phyloP scores from a whole-genome alignment of 2,329 filamentous ascomycete genomes.

The Aureobasidium sp. region DNA sequence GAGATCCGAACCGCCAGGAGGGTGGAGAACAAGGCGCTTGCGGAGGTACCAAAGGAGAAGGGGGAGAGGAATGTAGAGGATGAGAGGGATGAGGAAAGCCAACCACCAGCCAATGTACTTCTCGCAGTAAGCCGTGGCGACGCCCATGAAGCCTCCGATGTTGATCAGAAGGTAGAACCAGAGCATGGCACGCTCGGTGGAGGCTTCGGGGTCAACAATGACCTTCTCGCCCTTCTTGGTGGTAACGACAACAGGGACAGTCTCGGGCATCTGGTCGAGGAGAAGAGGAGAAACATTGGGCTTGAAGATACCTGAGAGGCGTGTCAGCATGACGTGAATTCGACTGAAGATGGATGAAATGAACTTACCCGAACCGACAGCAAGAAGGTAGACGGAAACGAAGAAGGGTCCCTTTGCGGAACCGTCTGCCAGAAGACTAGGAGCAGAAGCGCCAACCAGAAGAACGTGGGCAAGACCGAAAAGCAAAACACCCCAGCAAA shows the following conservation, averaged over 20 bases:
- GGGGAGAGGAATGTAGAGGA: slow-evolving; percentile 48
- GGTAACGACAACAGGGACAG: slow-evolving; percentile 30
- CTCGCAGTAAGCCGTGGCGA: slow-evolving; percentile 61
- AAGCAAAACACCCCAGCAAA: slow-evolving; percentile 31
- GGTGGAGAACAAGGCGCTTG: slow-evolving; percentile 20
- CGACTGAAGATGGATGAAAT: slow-evolving; percentile 30
- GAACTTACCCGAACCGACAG: slow-evolving; percentile 28
- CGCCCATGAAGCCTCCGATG: slow-evolving; percentile 57
- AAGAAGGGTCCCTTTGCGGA: slow-evolving; percentile 31
- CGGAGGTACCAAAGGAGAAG: slow-evolving; percentile 21
- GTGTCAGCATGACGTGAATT: neutral
- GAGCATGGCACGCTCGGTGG: slow-evolving; percentile 40
- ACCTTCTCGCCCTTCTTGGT: slow-evolving; percentile 34
- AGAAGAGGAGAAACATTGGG: slow-evolving; percentile 54
- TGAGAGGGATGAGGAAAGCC: slow-evolving; percentile 52
- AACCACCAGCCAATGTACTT: slow-evolving; percentile 53
- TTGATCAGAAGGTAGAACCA: slow-evolving; percentile 67
- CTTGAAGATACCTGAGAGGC: slow-evolving; percentile 55
- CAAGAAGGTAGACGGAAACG: slow-evolving; percentile 33
- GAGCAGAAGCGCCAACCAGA: slow-evolving; percentile 21
- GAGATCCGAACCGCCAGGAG: slow-evolving; percentile 20
- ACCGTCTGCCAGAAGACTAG: slow-evolving; percentile 25
- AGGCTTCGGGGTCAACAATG: slow-evolving; percentile 38
- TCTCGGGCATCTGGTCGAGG: slow-evolving; percentile 36
- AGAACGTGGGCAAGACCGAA: slow-evolving; percentile 31